Evolutionary conservation across 2,329 filamentous ascomycete genomes (phyloP).

Genomic region (Cladophialophora yegresii): DNA sequence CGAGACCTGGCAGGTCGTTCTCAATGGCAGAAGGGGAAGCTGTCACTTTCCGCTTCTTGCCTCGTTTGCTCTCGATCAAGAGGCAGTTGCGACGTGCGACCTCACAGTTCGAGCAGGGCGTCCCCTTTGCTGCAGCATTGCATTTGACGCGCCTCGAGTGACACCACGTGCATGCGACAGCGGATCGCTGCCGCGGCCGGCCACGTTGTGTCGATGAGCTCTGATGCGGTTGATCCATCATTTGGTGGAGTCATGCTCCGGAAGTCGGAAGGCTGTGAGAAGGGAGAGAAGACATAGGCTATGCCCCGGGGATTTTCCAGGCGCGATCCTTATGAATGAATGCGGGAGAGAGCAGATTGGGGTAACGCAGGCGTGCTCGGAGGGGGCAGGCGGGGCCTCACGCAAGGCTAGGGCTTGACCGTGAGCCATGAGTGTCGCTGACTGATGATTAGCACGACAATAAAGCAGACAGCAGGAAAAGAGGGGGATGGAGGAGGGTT

Average conservation of each 20-base stretch:
- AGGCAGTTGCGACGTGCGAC: constrained; percentile 31
- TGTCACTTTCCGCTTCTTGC: constrained; percentile 34
- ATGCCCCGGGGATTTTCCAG: constrained; percentile 22
- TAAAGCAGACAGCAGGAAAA: background rate
- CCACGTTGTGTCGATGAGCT: constrained; percentile 27
- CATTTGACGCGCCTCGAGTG: constrained; percentile 37
- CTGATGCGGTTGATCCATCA: constrained; percentile 26
- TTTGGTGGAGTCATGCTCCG: constrained; percentile 19
- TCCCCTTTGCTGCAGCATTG: constrained; percentile 33
- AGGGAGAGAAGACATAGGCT: constrained; percentile 25
- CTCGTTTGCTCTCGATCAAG: constrained; percentile 36
- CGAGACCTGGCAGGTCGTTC: constrained; percentile 12
- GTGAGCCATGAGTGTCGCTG: background rate
- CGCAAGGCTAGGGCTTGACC: background rate
- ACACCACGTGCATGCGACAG: constrained; percentile 38
- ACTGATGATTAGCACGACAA: background rate
- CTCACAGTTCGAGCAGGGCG: constrained; percentile 38
- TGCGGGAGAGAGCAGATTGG: constrained; percentile 17
- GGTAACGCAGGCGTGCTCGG: constrained; percentile 4
- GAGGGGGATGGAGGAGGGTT: no score
- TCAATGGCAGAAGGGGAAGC: constrained; percentile 18
- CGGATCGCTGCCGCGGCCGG: constrained; percentile 28
- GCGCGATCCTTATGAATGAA: constrained; percentile 18
- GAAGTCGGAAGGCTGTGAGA: background rate
- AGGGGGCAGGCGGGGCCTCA: background rate